Percentiles rank a stretch among this genome's conserved stretches.
These are phyloP conservation scores for Apium graveolens DNA, from an alignment of 129 eudicot genomes.

Conservation along the genomic window DNA sequence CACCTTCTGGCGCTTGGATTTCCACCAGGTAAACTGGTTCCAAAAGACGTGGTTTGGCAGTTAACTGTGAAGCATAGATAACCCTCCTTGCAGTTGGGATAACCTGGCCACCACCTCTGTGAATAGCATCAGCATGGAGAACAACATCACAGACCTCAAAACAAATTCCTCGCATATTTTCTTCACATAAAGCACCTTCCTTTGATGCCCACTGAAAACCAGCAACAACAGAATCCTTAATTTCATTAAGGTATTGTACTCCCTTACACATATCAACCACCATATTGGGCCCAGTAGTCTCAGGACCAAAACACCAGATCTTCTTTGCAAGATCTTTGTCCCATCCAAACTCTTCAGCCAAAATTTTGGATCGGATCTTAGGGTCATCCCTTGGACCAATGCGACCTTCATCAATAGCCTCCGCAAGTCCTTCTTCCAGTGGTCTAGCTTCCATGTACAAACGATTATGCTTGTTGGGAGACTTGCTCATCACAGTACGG, in stretches of 20 bases:
- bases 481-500: constrained; percentile 80
- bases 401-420: constrained; percentile 77
- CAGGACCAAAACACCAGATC: constrained; percentile 85
- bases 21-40: constrained; percentile 77
- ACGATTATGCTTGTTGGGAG: constrained; percentile 86
- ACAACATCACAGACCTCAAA: constrained; percentile 7
- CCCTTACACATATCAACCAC: constrained; percentile 39
- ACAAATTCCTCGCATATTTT: constrained; percentile 31
- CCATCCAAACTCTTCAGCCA: constrained; percentile 80
- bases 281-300: constrained; percentile 88
- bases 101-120: constrained; percentile 90
- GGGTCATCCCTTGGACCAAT: constrained; percentile 89
- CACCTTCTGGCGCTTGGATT: constrained; percentile 72
- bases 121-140: constrained; percentile 83
- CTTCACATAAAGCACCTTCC: constrained; percentile 35
- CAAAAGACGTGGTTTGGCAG: constrained; percentile 69
- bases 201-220: neutral
- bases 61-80: constrained; percentile 66
- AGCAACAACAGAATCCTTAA: neutral
- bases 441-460: constrained; percentile 87
- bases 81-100: constrained; percentile 85
- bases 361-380: constrained; percentile 55
- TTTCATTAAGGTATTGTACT: neutral
- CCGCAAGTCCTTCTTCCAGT: constrained; percentile 71
- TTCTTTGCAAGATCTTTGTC: constrained; percentile 90